Conservation (phyloP, 345 rosid species). For the Eucalyptus albens region DNA sequence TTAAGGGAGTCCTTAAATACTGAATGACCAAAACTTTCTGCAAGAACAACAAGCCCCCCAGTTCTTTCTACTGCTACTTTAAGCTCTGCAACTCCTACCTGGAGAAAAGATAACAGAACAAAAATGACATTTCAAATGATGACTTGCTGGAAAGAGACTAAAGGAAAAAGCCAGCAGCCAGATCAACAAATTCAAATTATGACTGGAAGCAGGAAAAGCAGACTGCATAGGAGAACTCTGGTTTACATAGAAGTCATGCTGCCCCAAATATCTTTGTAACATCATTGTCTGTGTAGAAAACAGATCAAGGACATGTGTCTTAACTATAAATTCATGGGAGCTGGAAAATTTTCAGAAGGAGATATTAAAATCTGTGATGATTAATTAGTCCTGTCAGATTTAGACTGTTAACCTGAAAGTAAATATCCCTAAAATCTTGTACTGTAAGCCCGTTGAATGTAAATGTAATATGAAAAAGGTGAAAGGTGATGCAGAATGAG, state of each 20-base stretch:
- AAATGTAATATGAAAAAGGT: background rate
- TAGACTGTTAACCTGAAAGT: background rate
- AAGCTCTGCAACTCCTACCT: conserved; percentile 96
- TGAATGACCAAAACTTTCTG: conserved; percentile 97
- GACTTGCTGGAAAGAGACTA: background rate
- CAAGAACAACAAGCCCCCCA: conserved; percentile 95
- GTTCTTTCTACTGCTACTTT: conserved; percentile 90
- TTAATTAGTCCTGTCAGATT: background rate
- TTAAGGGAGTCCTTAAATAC: conserved; percentile 84
- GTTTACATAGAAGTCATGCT: background rate
- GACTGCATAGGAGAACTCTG: background rate
- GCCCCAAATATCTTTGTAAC: background rate
- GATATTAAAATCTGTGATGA: background rate
- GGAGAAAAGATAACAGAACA: background rate
- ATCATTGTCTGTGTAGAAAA: background rate
- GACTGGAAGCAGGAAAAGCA: background rate
- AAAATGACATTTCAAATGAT: background rate
- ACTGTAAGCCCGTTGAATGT: background rate
- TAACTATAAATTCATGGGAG: background rate
- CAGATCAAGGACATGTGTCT: background rate
- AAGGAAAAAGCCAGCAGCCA: background rate
- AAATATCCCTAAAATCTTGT: background rate
- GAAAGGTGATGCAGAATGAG: background rate
- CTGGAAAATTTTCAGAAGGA: background rate
- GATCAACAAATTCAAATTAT: background rate